These are phyloP conservation scores for Russula brevipes DNA, from an alignment of 768 basidiomycete species.

Conservation along the genomic window DNA sequence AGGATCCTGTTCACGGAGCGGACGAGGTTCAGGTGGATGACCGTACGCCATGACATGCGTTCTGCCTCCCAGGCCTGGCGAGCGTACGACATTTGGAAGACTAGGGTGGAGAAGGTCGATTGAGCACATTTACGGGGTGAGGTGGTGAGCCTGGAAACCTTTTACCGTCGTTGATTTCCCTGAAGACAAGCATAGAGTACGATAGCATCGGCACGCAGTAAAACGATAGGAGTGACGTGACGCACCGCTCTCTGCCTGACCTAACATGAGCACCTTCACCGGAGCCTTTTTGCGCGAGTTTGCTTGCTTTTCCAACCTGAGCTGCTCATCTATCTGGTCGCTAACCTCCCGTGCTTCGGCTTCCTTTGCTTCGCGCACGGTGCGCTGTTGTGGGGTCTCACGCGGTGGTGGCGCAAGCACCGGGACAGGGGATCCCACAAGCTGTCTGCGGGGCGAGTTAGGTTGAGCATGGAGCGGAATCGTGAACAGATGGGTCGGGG, in stretches of 20 bases:
- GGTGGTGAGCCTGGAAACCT: neutral
- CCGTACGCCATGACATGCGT: constrained; percentile 71
- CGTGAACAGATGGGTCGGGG: neutral
- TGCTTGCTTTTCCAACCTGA: constrained; percentile 23
- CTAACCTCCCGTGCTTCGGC: constrained; percentile 27
- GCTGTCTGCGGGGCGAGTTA: neutral
- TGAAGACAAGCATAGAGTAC: neutral
- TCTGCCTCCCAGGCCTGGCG: constrained; percentile 49
- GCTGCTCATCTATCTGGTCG: constrained; percentile 28
- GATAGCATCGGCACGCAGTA: neutral
- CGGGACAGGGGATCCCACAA: constrained; percentile 1
- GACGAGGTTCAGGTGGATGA: constrained; percentile 61
- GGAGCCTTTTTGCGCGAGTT: constrained; percentile 22
- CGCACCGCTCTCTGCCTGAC: constrained; percentile 24
- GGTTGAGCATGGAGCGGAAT: constrained; percentile 4
- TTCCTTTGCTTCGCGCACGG: constrained; percentile 24
- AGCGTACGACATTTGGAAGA: constrained; percentile 15
- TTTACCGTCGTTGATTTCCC: constrained; percentile 15
- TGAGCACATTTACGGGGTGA: neutral
- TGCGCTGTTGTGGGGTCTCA: constrained; percentile 26
- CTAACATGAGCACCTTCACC: constrained; percentile 29
- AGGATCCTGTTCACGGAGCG: constrained; percentile 41
- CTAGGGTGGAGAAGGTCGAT: neutral
- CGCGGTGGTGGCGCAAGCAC: neutral
- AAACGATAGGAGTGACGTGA: neutral